Percentiles rank a stretch among this genome's conserved stretches.
phyloP scores from a whole-genome alignment of 192 early-diverging fungal species.

The Podila epicladia region DNA sequence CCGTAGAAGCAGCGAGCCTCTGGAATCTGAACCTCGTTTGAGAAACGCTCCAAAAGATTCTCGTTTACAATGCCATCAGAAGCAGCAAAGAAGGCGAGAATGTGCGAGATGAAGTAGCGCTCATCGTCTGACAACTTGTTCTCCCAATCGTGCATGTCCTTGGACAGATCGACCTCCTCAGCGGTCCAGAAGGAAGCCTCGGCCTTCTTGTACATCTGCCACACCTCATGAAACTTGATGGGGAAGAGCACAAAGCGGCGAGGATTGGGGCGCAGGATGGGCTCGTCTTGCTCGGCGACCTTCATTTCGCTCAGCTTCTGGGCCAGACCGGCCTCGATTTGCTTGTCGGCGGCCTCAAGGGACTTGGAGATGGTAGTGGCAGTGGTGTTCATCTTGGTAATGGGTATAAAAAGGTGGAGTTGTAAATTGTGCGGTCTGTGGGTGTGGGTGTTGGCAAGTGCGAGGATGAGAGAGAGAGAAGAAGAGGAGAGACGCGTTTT shows the following conservation, averaged over 20 bases:
- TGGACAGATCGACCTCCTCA: conserved; percentile 94
- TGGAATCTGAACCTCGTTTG: conserved; percentile 91
- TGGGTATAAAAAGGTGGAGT: not conserved
- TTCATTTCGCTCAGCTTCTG: conserved; percentile 43
- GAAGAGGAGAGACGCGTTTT: too few relatives aligned
- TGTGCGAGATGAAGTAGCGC: conserved; percentile 90
- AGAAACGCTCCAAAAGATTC: conserved; percentile 92
- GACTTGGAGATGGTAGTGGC: conserved; percentile 12
- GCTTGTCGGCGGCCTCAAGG: conserved; percentile 32
- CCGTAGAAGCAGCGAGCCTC: conserved; percentile 96
- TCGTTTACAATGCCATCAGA: conserved; percentile 98
- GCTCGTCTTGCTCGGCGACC: conserved; percentile 53
- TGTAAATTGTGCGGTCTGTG: not conserved
- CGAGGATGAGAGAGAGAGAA: not conserved
- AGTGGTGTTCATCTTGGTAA: conserved; percentile 1
- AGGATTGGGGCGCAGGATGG: conserved; percentile 67
- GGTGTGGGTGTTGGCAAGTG: not conserved
- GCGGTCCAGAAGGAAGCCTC: conserved; percentile 98
- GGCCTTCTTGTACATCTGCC: conserved; percentile 99
- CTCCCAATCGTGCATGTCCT: conserved; percentile 93
- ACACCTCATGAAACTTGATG: conserved; percentile 93
- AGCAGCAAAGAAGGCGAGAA: conserved; percentile 95
- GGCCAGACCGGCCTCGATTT: conserved; percentile 31
- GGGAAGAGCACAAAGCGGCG: conserved; percentile 93
- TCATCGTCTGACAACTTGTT: conserved; percentile 86